Base-by-base conservation (phyloP, 1,284 basidiomycete genomes). In the Cutaneotrichosporon cutaneum region DNA sequence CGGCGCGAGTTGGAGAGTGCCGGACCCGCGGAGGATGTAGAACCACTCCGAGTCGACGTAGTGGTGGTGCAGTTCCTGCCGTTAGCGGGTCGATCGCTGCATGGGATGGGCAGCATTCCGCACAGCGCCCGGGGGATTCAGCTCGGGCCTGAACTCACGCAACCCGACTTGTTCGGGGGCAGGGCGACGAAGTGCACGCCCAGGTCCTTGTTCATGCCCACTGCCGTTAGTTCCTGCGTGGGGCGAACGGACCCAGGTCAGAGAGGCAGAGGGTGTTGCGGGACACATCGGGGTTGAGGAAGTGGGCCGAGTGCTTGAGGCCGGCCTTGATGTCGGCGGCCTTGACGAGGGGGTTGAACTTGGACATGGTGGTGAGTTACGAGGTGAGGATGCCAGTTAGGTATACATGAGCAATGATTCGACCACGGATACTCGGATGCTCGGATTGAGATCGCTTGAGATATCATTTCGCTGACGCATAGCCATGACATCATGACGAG, bases 1-100 rank as follows among this genome's bases (percentile, higher is more conserved):
- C 8, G 56, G 50, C 16, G 56, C 51, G 10, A 72, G 61, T 4
- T 35, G 54, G 14, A 69, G 61, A 3, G n/a, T 47, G 26, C 57
- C 68, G 11, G 54, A 32, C 35, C 70, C 70, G 5, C 48, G 39
- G 27, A 68, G 58, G 7, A 72, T 61, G 64, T 72, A 72, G n/a
- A 72, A 27, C 70, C 70, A 72, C 56, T 72, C 70, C 0, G 63
- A 52, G n/a, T 64, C 61, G 54, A 51, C 21, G n/a, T 64, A 45
- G 61, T 72, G 70, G 55, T 70, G 66, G 55, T 72, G 70, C 39
- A 70, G 64, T 16, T 62, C 58, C 66, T 69, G 45, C 3, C 14
- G 54, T 54, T 35, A 36, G 53, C 13, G 22, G 35, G 21, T n/a
- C n/a, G n/a, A n/a, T n/a, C n/a, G n/a, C n/a, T n/a, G n/a, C n/a